Conservation (phyloP, 108 stramenopile genomes). For the Cyclotella distinguenda region DNA sequence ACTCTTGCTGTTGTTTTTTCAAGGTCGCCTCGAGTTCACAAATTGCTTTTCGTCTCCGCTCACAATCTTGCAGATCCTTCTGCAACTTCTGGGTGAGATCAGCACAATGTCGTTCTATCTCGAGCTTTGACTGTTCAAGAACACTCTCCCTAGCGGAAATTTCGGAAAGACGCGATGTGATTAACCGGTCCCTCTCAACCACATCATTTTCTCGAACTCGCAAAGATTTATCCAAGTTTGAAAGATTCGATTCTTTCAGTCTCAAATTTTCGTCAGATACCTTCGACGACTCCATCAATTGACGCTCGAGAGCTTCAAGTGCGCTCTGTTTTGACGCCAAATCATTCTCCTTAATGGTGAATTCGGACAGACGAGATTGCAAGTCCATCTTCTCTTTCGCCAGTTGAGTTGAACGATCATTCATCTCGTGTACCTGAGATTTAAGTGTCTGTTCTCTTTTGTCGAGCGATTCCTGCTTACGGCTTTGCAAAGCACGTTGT, state of each 20-base stretch:
- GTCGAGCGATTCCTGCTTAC: conserved; percentile 10
- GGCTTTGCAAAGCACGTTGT: conserved; percentile 6
- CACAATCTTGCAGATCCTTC: neutral
- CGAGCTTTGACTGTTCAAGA: conserved; percentile 6
- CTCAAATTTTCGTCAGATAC: conserved; percentile 11
- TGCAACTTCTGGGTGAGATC: neutral
- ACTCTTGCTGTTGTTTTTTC: conserved; percentile 9
- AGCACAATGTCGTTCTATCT: conserved; percentile 3
- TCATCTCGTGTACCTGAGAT: conserved; percentile 15
- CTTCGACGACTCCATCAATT: conserved; percentile 9
- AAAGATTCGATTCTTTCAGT: conserved; percentile 13
- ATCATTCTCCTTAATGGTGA: conserved; percentile 8
- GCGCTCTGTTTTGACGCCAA: conserved; percentile 1
- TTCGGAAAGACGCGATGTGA: neutral
- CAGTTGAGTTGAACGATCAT: conserved; percentile 8
- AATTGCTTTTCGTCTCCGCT: conserved; percentile 6
- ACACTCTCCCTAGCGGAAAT: conserved; percentile 1
- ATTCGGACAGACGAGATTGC: conserved; percentile 5
- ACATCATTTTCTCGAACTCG: conserved; percentile 8
- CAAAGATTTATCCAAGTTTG: conserved; percentile 27
- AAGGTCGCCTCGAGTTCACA: neutral
- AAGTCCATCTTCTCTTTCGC: conserved; percentile 20
- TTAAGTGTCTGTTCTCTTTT: neutral
- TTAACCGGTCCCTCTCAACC: neutral
- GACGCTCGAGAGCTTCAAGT: conserved; percentile 12